Evolutionary conservation across 208 protist genomes (phyloP).

Genomic region (Leishmania aethiopica): DNA sequence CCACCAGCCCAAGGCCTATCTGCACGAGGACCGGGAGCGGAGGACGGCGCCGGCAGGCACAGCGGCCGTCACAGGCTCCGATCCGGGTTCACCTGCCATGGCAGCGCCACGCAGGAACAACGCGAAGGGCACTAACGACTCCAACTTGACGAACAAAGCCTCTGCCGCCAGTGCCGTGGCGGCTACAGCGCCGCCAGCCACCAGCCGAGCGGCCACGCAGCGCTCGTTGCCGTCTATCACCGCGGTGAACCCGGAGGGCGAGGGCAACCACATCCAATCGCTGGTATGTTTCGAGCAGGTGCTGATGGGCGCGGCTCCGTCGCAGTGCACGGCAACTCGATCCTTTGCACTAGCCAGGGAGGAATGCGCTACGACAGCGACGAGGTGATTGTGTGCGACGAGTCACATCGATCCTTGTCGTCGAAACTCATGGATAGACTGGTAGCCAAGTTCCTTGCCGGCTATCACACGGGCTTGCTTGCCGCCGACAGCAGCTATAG

Average conservation of each 20-base stretch:
- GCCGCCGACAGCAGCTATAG: constrained; percentile 72
- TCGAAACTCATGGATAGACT: constrained; percentile 66
- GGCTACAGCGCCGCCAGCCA: not conserved
- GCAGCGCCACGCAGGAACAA: not conserved
- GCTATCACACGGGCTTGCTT: constrained; percentile 66
- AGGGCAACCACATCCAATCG: constrained; percentile 39
- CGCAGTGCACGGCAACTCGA: constrained; percentile 60
- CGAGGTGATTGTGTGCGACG: constrained; percentile 62
- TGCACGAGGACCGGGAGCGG: constrained; percentile 47
- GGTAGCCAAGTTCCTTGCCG: constrained; percentile 56
- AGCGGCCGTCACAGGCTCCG: not conserved
- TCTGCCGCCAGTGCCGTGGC: not conserved
- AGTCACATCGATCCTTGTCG: constrained; percentile 37
- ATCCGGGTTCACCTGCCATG: not conserved
- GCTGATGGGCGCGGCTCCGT: constrained; percentile 62
- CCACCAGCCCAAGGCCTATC: constrained; percentile 76
- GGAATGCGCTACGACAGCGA: constrained; percentile 70
- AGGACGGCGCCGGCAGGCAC: not conserved
- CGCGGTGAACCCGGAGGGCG: constrained; percentile 10
- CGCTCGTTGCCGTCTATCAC: constrained; percentile 27
- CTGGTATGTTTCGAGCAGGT: constrained; percentile 71
- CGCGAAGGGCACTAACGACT: not conserved
- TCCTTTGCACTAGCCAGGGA: constrained; percentile 53
- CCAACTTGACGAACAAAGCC: not conserved
- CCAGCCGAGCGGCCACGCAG: not conserved